Percentiles rank a stretch among this genome's conserved stretches.
phyloP scores from a whole-genome alignment of 805 yeast genomes.

The Ogataea saltuana region DNA sequence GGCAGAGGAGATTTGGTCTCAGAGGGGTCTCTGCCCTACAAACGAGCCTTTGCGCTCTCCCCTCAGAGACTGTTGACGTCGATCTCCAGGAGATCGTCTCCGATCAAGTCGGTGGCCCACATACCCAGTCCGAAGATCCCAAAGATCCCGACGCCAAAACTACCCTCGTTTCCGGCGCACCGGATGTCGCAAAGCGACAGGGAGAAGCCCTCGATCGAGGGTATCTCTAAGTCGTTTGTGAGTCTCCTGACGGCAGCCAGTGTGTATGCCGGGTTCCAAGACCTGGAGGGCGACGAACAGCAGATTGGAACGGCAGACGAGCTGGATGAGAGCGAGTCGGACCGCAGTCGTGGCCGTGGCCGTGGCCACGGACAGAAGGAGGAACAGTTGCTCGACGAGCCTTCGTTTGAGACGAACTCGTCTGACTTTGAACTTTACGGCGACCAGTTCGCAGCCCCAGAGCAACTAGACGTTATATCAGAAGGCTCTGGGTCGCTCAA shows the following conservation, averaged over 20 bases:
- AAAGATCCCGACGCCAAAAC: conserved; percentile 12
- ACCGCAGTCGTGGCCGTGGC: too few relatives aligned
- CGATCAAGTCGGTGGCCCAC: conserved; percentile 15
- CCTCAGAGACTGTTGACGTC: conserved; percentile 27
- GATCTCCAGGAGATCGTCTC: conserved; percentile 24
- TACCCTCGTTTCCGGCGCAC: conserved; percentile 11
- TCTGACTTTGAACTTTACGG: too few relatives aligned
- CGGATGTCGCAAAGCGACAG: conserved; percentile 12
- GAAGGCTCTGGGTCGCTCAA: conserved; percentile 3
- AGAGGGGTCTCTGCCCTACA: conserved; percentile 10
- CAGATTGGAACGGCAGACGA: conserved; percentile 32
- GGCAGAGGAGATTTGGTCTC: conserved; percentile 14
- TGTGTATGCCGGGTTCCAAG: conserved; percentile 45
- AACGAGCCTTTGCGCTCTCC: conserved; percentile 25
- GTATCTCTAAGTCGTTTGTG: conserved; percentile 53
- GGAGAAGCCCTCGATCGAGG: conserved; percentile 32
- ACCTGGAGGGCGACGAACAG: conserved; percentile 35
- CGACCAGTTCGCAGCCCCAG: conserved; percentile 3
- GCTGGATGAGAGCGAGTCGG: conserved; percentile 20
- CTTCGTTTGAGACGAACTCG: too few relatives aligned
- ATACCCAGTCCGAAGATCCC: conserved; percentile 11
- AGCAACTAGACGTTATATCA: conserved; percentile 5
- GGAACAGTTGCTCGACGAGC: too few relatives aligned
- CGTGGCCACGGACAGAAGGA: too few relatives aligned
- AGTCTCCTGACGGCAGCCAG: conserved; percentile 59